Evolutionary conservation across 2,329 filamentous ascomycete genomes (phyloP).

Genomic region (Colletotrichum sp.): DNA sequence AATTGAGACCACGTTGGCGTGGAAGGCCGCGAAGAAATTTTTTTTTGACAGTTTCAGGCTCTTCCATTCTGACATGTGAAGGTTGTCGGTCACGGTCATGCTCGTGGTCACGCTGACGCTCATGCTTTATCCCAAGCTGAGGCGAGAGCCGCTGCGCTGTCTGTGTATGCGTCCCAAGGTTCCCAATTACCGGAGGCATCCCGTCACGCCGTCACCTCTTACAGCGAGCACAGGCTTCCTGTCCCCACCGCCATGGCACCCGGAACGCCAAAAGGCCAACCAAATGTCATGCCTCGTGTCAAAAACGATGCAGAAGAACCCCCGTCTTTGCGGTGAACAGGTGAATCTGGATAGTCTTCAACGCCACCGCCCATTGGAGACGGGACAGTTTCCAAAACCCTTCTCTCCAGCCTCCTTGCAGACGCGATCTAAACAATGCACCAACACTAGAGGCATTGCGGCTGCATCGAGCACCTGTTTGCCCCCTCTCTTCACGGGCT

Average conservation of each 20-base stretch:
- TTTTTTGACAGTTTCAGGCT: slow-evolving; percentile 13
- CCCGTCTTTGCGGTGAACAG: background rate
- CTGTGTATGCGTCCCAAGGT: background rate
- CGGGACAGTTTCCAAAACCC: slow-evolving; percentile 1
- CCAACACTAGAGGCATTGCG: background rate
- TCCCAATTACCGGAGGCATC: background rate
- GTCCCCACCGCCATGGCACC: background rate
- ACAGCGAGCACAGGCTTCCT: background rate
- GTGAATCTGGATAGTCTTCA: background rate
- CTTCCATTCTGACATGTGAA: slow-evolving; percentile 19
- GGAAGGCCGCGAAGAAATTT: slow-evolving; percentile 1
- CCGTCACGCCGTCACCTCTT: background rate
- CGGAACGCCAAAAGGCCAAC: background rate
- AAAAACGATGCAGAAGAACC: background rate
- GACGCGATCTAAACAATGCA: background rate
- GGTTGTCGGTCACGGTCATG: background rate
- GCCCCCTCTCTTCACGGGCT: background rate
- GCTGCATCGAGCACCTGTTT: background rate
- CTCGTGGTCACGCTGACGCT: background rate
- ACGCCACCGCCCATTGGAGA: background rate
- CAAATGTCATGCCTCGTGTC: slow-evolving; percentile 2
- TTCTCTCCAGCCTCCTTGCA: slow-evolving; percentile 5
- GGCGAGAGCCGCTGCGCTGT: background rate
- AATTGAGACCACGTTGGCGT: background rate
- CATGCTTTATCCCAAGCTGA: slow-evolving; percentile 2